Base-by-base conservation (phyloP, 805 yeast species). In the Starmerella geochares region DNA sequence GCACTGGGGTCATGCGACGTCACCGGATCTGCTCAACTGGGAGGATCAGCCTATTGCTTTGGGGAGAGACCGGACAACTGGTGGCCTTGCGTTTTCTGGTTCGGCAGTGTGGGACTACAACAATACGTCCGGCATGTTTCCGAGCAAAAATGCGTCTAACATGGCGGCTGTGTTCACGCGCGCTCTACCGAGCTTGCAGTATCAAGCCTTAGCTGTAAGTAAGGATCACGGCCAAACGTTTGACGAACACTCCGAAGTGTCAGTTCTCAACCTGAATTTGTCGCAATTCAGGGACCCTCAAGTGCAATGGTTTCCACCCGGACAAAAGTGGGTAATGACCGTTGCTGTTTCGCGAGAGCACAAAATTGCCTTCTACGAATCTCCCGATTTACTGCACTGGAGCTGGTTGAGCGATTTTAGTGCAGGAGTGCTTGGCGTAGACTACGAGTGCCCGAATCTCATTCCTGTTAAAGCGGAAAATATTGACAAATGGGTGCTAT, bases 1-100 rank as follows among this genome's bases (percentile, higher is more conserved):
- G 20, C 65, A 60, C 51, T 70, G 74, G 74, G 74, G 74, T 9
- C 74, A 70, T 51, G 67, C 72, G 13, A 62, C 65, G 11, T 66
- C 71, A 13, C 51, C 60, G 4, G 70, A 69, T 53, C 56, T 67
- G 50, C 47, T 59, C 7, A 52, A 52, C 38, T 70, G 73, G 73
- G 53, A 59, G 10, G 62, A 67, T 39, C 60, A 62, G 47, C 65
- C 60, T 4, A 48, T 61, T 43, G 72, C 72, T 3, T 40, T 68
- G n/a, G 44, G 44, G 4, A 25, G 55, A 51, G 7, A 63, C 66
- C 17, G 57, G 14, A 13, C 56, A 8, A 21, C 53, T 6, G 63
- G 62, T 35, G 59, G 62, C 10, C 69, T 67, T 13, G 65, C 66
- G 16, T 70, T 59, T 57, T 63, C 71, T 9, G 73, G 73, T 5